Evolutionary conservation across 2,329 filamentous ascomycete species (phyloP), one percentile per base, ranked within the genome.

Genomic region (Calonectria crousiana): DNA sequence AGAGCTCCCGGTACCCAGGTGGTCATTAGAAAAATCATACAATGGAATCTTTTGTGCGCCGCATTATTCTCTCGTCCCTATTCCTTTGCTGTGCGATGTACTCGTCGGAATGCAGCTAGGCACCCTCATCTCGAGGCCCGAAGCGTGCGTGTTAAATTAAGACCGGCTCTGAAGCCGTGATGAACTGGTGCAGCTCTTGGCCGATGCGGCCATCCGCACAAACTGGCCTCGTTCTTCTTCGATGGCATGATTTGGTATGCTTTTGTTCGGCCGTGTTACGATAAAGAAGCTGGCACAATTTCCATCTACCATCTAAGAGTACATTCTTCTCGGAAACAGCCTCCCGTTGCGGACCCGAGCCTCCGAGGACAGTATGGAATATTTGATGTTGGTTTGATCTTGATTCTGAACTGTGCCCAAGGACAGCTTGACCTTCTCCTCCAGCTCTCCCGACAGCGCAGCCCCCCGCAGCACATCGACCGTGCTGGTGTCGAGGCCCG

Each of bases 11-110:
- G 66, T 65, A 64, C 36, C 44, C 47, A 65, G 47, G 56, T 49
- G 65, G 71, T 51, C 36, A 51, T 32, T 73, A 72, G 65, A 72
- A 52, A 60, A 52, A 52, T 26, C 44, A 73, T 36, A 73, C 71
- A 69, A 20, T 60, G 18, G 51, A 72, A 67, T 72, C 53, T 72
- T 34, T 53, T 34, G 30, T 38, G 23, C 28, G 30, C 56, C 56
- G 30, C 34, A 41, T 28, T 11, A 11, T 47, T 23, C 6, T 9
- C 2, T 18, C 38, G 20, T 23, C 18, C 14, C 13, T 41, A 4
- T 28, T 41, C 6, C 23, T 28, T 38, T 28, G 8, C 14, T 26
- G 11, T 20, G 14, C 11, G 44, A 23, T 47, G 44, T 23, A 9
- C 16, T 44, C 8, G 41, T n/a, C 18, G 18, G 41, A 4, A n/a